Conservation (phyloP, 2,329 filamentous ascomycete species). For the Neofusicoccum umdonicola region DNA sequence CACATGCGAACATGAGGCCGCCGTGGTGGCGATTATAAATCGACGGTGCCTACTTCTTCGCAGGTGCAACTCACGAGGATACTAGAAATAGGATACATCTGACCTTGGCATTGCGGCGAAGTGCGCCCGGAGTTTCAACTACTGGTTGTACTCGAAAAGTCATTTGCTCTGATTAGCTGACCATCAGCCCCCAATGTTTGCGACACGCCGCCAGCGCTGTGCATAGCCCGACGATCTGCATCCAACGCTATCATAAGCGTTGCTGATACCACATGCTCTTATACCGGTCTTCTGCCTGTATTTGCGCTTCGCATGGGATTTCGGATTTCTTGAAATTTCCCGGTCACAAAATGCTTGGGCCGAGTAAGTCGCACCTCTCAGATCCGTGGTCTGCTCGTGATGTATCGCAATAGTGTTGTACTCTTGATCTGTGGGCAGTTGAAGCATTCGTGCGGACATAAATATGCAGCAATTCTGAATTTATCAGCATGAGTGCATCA, state of each 20-base stretch:
- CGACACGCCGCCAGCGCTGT: not conserved
- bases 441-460: too few species aligned
- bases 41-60: too few species aligned
- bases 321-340: too few species aligned
- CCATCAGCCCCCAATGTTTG: not conserved
- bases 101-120: not conserved
- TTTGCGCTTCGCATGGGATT: not conserved
- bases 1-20: too few species aligned
- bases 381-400: not conserved
- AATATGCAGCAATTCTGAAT: too few species aligned
- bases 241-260: too few species aligned
- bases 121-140: not conserved
- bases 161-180: not conserved
- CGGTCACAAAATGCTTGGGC: not conserved
- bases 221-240: not conserved
- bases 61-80: not conserved
- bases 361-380: not conserved
- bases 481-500: too few species aligned
- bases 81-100: not conserved
- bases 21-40: too few species aligned
- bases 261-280: not conserved
- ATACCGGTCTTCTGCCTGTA: not conserved
- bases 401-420: too few species aligned
- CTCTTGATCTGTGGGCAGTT: too few species aligned
- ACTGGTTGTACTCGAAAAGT: not conserved